A percentile compares a stretch with the other conserved stretches of the same genome.
phyloP scores from a whole-genome alignment of 306 rosid genomes.

The Cicer arietinum region DNA sequence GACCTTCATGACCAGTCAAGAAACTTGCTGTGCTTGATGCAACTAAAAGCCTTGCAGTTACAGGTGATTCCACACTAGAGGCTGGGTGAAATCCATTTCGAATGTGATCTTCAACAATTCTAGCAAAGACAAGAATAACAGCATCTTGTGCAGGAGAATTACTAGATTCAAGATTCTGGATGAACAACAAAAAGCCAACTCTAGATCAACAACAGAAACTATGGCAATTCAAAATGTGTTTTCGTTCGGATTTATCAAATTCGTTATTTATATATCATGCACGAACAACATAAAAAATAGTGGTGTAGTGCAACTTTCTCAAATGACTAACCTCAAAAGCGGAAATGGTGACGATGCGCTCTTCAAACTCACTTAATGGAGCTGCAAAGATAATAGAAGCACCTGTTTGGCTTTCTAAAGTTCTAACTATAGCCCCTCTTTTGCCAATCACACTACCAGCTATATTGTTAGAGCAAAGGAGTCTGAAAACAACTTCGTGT shows the following conservation, averaged over 20 bases:
- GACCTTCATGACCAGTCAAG: slow-evolving; percentile 55
- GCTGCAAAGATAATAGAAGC: slow-evolving; percentile 68
- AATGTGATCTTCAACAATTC: slow-evolving; percentile 62
- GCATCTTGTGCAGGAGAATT: slow-evolving; percentile 75
- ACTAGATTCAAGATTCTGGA: slow-evolving; percentile 57
- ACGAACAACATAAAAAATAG: neutral
- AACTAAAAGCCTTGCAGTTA: slow-evolving; percentile 61
- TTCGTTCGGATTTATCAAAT: slow-evolving; percentile 21
- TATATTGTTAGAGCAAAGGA: slow-evolving; percentile 60
- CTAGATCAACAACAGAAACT: slow-evolving; percentile 41
- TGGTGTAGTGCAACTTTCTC: slow-evolving; percentile 19
- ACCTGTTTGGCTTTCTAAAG: slow-evolving; percentile 62
- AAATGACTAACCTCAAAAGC: slow-evolving; percentile 64
- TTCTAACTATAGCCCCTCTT: slow-evolving; percentile 59
- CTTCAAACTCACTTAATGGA: slow-evolving; percentile 52
- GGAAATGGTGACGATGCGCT: slow-evolving; percentile 67
- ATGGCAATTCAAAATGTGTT: slow-evolving; percentile 15
- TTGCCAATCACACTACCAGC: slow-evolving; percentile 75
- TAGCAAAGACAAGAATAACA: slow-evolving; percentile 60
- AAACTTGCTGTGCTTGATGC: slow-evolving; percentile 43
- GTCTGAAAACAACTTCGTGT: slow-evolving; percentile 57
- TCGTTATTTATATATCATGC: slow-evolving; percentile 10
- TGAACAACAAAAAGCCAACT: slow-evolving; percentile 17
- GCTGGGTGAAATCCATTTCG: slow-evolving; percentile 51
- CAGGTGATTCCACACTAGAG: slow-evolving; percentile 48